These are phyloP conservation scores for Ophiostoma pallidulum DNA, from an alignment of 2,329 filamentous ascomycete genomes.

Conservation along the genomic window DNA sequence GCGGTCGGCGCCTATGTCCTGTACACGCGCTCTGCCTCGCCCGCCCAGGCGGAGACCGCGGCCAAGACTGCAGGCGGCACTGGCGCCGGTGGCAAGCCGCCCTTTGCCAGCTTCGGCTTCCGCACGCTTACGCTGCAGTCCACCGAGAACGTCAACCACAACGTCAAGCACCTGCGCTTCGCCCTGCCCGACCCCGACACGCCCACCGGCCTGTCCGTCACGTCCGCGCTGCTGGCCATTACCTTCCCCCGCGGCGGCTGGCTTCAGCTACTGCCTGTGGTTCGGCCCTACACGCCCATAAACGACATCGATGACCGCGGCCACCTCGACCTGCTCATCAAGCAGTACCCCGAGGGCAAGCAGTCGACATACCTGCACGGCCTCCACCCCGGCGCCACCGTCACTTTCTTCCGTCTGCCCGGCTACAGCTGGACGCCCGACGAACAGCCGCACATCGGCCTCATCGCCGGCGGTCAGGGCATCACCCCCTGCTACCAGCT, in stretches of 20 bases:
- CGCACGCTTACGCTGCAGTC: slow-evolving; percentile 41
- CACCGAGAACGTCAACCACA: slow-evolving; percentile 44
- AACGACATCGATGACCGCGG: slow-evolving; percentile 45
- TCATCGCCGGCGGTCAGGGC: slow-evolving; percentile 62
- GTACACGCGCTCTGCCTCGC: slow-evolving; percentile 5
- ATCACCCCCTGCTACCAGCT: slow-evolving; percentile 64
- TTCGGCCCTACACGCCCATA: slow-evolving; percentile 59
- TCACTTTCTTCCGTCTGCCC: slow-evolving; percentile 49
- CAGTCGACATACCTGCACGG: slow-evolving; percentile 58
- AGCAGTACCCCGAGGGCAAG: slow-evolving; percentile 57
- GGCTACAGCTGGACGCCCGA: slow-evolving; percentile 46
- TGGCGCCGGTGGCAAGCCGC: slow-evolving; percentile 12
- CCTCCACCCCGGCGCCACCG: slow-evolving; percentile 49
- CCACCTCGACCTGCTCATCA: slow-evolving; percentile 55
- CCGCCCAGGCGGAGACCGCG: slow-evolving; percentile 12
- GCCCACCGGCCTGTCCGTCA: slow-evolving; percentile 39
- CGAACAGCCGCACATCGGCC: slow-evolving; percentile 41
- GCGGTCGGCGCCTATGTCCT: slow-evolving; percentile 15
- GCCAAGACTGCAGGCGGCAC: no score
- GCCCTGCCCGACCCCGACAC: slow-evolving; percentile 38
- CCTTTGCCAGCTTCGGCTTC: slow-evolving; percentile 26
- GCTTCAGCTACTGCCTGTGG: slow-evolving; percentile 49
- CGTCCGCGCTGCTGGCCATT: slow-evolving; percentile 50
- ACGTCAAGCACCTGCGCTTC: slow-evolving; percentile 50
- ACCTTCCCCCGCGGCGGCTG: slow-evolving; percentile 48